Percentiles rank a stretch among this genome's conserved stretches.
phyloP scores from a whole-genome alignment of 2,329 filamentous ascomycete genomes.

The Fusarium odoratissimum region DNA sequence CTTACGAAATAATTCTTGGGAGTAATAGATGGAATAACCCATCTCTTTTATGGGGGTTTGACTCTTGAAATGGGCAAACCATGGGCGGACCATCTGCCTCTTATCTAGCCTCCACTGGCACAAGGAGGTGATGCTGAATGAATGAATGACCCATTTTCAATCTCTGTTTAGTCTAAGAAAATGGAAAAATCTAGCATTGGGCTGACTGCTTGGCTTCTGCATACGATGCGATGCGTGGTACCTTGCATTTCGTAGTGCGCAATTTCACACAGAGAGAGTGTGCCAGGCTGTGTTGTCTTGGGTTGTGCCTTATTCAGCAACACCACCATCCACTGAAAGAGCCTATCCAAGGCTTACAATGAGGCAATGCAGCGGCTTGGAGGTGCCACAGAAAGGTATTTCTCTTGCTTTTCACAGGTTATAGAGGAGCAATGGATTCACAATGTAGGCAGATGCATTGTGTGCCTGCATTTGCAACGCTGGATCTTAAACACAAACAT shows the following conservation, averaged over 20 bases:
- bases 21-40: neutral
- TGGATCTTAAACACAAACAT: neutral
- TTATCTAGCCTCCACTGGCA: neutral
- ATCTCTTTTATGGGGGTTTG: neutral
- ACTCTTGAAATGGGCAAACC: neutral
- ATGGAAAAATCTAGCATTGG: neutral
- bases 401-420: neutral
- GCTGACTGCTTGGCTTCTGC: neutral
- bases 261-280: neutral
- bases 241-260: neutral
- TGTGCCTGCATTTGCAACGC: neutral
- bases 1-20: neutral
- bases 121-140: neutral
- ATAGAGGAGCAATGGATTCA: neutral
- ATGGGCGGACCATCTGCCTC: constrained; percentile 3
- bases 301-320: neutral
- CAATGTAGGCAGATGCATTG: neutral
- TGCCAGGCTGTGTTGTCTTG: neutral
- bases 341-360: constrained; percentile 1
- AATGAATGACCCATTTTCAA: constrained; percentile 7
- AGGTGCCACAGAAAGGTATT: neutral
- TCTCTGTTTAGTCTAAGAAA: constrained; percentile 4
- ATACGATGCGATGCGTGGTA: neutral
- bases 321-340: neutral
- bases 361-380: constrained; percentile 5